Evolutionary conservation across 805 yeast genomes (phyloP).

Genomic region (Candida sphagnicola): DNA sequence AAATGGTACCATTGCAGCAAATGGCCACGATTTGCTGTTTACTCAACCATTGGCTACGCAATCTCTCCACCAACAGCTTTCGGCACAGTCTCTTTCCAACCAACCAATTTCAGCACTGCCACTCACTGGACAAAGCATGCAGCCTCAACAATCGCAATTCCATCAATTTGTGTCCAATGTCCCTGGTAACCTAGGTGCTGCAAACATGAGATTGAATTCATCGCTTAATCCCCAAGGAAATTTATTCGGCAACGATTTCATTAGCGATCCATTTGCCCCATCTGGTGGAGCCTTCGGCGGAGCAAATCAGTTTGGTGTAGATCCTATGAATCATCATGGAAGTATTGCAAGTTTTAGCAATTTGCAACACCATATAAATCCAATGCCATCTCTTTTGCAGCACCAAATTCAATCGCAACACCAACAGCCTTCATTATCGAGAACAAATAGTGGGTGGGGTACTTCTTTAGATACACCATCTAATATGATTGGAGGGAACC

Average conservation of each 20-base stretch:
- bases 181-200: slow-evolving; percentile 22
- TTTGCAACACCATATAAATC: slow-evolving; percentile 10
- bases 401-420: slow-evolving; percentile 27
- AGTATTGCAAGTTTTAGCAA: slow-evolving; percentile 12
- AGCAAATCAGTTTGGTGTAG: slow-evolving; percentile 24
- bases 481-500: slow-evolving; percentile 17
- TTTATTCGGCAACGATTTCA: slow-evolving; percentile 21
- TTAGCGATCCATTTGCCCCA: slow-evolving; percentile 17
- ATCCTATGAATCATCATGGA: slow-evolving; percentile 13
- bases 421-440: slow-evolving; percentile 27
- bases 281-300: slow-evolving; percentile 9
- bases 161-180: slow-evolving; percentile 24
- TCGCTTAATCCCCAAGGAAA: slow-evolving; percentile 13
- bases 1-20: slow-evolving; percentile 4
- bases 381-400: slow-evolving; percentile 34
- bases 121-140: slow-evolving; percentile 1
- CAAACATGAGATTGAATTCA: slow-evolving; percentile 20
- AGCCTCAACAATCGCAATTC: slow-evolving; percentile 20
- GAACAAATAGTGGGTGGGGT: slow-evolving; percentile 40
- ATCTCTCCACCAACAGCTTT: slow-evolving; percentile 8
- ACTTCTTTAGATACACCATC: slow-evolving; percentile 19
- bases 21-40: slow-evolving; percentile 4
- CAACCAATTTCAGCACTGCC: no score
- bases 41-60: slow-evolving; percentile 7
- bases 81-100: slow-evolving; percentile 4